Evolutionary conservation across 2,329 filamentous ascomycete genomes (phyloP), one percentile per base, ranked within the genome.

Genomic region (Dothidotthia symphoricarpi): DNA sequence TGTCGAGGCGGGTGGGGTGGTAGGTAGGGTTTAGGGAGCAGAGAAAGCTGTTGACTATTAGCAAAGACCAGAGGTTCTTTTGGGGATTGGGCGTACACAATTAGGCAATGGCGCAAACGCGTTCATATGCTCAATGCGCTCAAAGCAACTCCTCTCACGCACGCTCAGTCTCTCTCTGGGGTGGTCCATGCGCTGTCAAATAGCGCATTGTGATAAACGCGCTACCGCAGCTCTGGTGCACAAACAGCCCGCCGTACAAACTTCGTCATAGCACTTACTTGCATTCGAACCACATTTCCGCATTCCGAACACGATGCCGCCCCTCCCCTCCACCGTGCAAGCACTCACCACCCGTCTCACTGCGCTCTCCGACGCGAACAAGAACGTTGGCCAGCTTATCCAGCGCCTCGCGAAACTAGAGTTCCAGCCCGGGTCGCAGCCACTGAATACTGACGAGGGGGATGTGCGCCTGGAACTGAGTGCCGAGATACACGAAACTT

Each of bases 401-500:
- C 69, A 74, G 36, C 74, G 78, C 24, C 66, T 83, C 13, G 69
- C 74, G 47, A 80, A 74, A 62, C 74, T 83, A 59, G 83, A 60
- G 67, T 82, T 69, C 70, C 82, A 70, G 63, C 76, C 53, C 53
- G 88, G 63, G 73, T 85, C 69, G 69, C 82, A 74, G 74, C 80
- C 64, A 9, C 69, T 75, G 64, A 58, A 75, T 22, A 46, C 69
- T 78, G 41, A 86, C 77, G 74, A 85, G 75, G 69, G 83, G 72
- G 76, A 80, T 47, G 74, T 75, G 5, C 80, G 84, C 39, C 66
- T 83, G 14, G 89, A 95, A 68, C 77, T 96, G 24, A 80, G 81
- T 49, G 75, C 80, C 15, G 89, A 96, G 64, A 95, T 96, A 47
- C 82, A 85, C 51, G 82, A 87, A 57, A 78, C 78, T 13, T 69